Base-by-base conservation (phyloP, 2,329 filamentous ascomycete species). In the Alternaria metachromatica region DNA sequence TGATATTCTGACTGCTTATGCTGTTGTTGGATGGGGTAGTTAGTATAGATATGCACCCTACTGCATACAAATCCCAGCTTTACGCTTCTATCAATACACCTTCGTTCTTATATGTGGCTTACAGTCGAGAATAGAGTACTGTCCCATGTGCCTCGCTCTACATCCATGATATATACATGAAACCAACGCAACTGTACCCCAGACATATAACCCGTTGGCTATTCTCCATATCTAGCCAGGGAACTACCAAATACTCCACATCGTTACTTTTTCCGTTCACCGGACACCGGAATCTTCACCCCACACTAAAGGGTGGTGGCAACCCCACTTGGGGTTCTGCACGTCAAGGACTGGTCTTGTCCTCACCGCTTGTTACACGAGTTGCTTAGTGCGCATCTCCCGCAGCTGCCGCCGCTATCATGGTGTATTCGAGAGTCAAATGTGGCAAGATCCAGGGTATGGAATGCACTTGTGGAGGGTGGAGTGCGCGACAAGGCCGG, bases 321-420 rank as follows among this genome's bases (percentile, higher is more conserved):
- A 41, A 41, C 25, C 41, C n/a, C 37, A 54, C 41, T 45, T 28
- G 41, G 28, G 25, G 55, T 20, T 23, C 28, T 33, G 48, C 43
- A 30, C n/a, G 49, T 25, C 44, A 43, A 55, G 30, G 43, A 25
- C 48, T 23, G 55, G 54, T 33, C 56, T 60, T n/a, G 43, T 58
- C 44, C 56, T 55, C 61, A 63, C 61, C 61, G 61, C 61, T 63
- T 54, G 50, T 63, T 63, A 44, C 56, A 60, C 41, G 23, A 55
- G 46, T 28, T 25, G 20, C 57, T 55, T 60, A 44, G 50, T 58
- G 55, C 45, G 57, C 60, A 55, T 63, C 57, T 54, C 61, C 50
- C 61, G 56, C 55, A 54, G 25, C 23, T 55, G 44, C 49, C 48
- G 60, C 55, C 53, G 28, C 28, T 49, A 48, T 26, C 18, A 28